phyloP scores from a whole-genome alignment of 495 filamentous ascomycete genomes.

The Penicillium robsamsonii region DNA sequence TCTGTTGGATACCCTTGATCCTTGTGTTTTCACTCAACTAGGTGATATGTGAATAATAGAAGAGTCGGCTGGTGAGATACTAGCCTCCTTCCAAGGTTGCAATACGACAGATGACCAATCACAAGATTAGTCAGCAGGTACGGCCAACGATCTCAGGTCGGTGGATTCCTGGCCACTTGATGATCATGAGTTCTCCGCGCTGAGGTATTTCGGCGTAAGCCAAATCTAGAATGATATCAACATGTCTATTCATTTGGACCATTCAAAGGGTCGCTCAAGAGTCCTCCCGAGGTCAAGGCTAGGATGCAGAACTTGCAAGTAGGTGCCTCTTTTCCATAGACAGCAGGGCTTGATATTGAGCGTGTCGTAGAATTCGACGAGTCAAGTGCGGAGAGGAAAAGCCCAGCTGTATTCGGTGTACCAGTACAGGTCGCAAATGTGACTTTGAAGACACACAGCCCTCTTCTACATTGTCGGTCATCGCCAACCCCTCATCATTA shows the following conservation, averaged over 20 bases:
- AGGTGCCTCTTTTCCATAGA: slow-evolving; percentile 8
- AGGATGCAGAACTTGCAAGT: slow-evolving; percentile 47
- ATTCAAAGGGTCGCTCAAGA: not conserved
- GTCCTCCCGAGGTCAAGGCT: slow-evolving; percentile 26
- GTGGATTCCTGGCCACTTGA: not conserved
- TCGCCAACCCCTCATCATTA: slow-evolving; percentile 19
- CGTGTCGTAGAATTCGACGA: slow-evolving; percentile 38
- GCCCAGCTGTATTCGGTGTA: slow-evolving; percentile 47
- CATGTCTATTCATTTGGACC: slow-evolving; percentile 4
- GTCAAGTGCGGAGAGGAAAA: slow-evolving; percentile 59
- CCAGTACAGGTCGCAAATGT: slow-evolving; percentile 50
- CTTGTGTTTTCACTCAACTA: too few species aligned
- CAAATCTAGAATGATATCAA: not conserved
- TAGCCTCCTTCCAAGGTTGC: not conserved
- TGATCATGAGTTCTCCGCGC: not conserved
- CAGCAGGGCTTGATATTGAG: slow-evolving; percentile 12
- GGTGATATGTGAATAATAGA: not conserved
- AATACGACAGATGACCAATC: not conserved
- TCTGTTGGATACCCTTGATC: not conserved
- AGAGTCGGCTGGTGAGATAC: not conserved
- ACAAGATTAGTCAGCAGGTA: not conserved
- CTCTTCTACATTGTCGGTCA: not conserved
- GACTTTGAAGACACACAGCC: slow-evolving; percentile 29
- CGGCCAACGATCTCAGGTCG: not conserved
- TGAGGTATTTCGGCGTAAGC: not conserved